These are phyloP conservation scores for Daldinia vernicosa DNA, from an alignment of 495 filamentous ascomycete genomes.

Conservation along the genomic window DNA sequence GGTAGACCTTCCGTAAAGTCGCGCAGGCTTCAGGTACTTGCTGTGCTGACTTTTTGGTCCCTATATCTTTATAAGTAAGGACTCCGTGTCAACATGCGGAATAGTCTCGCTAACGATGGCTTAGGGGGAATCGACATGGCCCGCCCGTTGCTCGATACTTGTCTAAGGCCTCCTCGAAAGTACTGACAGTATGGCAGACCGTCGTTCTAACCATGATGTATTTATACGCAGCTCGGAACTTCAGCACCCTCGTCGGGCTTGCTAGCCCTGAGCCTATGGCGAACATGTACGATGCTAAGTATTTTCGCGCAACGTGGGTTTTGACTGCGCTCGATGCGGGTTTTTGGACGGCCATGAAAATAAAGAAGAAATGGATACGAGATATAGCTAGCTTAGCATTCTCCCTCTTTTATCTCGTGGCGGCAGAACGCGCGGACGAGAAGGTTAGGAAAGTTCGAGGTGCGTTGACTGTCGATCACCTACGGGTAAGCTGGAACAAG, in stretches of 20 bases:
- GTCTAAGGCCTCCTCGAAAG: constrained; percentile 70
- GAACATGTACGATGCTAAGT: constrained; percentile 92
- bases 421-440: constrained; percentile 93
- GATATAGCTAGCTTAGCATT: constrained; percentile 86
- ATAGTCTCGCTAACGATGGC: constrained; percentile 13
- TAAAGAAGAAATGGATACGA: constrained; percentile 80
- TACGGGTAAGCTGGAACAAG: constrained; percentile 96
- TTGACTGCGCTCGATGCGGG: constrained; percentile 94
- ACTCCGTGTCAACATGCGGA: not conserved
- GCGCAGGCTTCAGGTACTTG: constrained; percentile 90
- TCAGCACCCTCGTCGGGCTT: constrained; percentile 88
- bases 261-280: constrained; percentile 93
- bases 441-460: constrained; percentile 93
- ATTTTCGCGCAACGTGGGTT: constrained; percentile 97
- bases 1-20: constrained; percentile 90
- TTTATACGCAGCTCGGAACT: constrained; percentile 91
- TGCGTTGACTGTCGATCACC: constrained; percentile 86
- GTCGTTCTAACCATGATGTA: constrained; percentile 88
- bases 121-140: constrained; percentile 85
- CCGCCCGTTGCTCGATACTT: constrained; percentile 78
- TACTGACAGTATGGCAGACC: constrained; percentile 86
- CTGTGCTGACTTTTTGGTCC: constrained; percentile 91
- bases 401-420: constrained; percentile 86
- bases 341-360: constrained; percentile 98
- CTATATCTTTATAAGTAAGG: constrained; percentile 77